Evolutionary conservation across 2,329 filamentous ascomycete species (phyloP).

Genomic region (Lasiodiplodia hormozganensis): DNA sequence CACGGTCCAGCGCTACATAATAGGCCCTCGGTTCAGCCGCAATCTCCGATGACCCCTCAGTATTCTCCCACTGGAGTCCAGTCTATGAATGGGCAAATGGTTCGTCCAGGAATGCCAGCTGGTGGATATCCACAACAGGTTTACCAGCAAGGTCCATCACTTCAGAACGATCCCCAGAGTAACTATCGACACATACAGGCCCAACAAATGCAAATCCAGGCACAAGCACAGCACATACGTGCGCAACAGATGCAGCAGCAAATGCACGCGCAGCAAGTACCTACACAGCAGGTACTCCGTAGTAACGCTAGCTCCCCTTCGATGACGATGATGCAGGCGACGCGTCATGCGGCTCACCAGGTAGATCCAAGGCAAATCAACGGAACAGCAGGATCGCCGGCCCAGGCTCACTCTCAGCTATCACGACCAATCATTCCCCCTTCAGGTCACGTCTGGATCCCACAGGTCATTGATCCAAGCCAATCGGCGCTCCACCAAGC

Average conservation of each 20-base stretch:
- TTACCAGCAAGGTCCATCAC: not conserved
- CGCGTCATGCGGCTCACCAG: not conserved
- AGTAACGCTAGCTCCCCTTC: conserved; percentile 3
- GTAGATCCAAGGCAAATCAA: not conserved
- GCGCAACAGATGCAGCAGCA: too few species aligned
- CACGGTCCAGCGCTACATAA: not conserved
- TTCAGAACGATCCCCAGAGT: not conserved
- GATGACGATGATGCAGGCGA: not conserved
- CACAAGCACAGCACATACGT: too few species aligned
- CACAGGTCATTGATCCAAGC: conserved; percentile 44
- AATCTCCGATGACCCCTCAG: not conserved
- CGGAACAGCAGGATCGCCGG: not conserved
- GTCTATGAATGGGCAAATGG: not conserved
- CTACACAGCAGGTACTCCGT: not conserved
- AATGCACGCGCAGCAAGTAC: too few species aligned
- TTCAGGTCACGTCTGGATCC: conserved; percentile 33
- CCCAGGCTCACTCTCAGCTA: not conserved
- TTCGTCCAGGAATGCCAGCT: not conserved
- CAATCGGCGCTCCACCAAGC: conserved; percentile 64
- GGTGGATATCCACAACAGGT: not conserved
- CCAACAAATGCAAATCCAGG: too few species aligned
- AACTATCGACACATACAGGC: not conserved
- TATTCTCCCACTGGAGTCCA: not conserved
- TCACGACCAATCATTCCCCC: conserved; percentile 44
- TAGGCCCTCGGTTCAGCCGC: not conserved